These are phyloP conservation scores for Lentithecium fluviatile DNA, from an alignment of 495 filamentous ascomycete species.

Conservation along the genomic window DNA sequence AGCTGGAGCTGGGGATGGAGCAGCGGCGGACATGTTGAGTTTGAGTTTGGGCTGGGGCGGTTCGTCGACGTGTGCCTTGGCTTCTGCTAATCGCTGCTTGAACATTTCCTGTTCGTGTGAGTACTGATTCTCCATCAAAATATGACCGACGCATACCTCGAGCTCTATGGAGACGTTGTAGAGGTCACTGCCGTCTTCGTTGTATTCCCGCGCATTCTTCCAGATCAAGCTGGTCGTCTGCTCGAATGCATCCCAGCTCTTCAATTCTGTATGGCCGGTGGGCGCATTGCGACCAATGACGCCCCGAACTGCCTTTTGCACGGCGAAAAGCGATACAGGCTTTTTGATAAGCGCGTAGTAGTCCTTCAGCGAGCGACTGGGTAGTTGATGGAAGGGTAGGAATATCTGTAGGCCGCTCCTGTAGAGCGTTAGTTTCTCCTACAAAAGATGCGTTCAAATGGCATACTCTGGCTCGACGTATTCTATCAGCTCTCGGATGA, in stretches of 20 bases:
- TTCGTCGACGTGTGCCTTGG: slow-evolving; percentile 59
- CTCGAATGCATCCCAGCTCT: slow-evolving; percentile 77
- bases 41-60: slow-evolving; percentile 73
- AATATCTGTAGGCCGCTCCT: slow-evolving; percentile 57
- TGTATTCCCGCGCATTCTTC: slow-evolving; percentile 83
- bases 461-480: slow-evolving; percentile 57
- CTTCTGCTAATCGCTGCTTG: slow-evolving; percentile 61
- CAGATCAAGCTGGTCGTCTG: slow-evolving; percentile 74
- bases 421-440: slow-evolving; percentile 14
- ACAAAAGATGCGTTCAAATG: background rate
- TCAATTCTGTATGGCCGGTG: slow-evolving; percentile 68
- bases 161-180: slow-evolving; percentile 68
- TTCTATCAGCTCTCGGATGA: slow-evolving; percentile 65
- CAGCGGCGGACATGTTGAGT: slow-evolving; percentile 57
- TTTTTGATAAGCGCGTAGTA: slow-evolving; percentile 76
- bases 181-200: slow-evolving; percentile 83
- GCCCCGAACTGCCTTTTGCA: slow-evolving; percentile 71
- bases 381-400: slow-evolving; percentile 64
- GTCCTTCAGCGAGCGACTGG: slow-evolving; percentile 61
- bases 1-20: background rate
- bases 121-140: slow-evolving; percentile 1
- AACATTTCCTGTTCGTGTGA: slow-evolving; percentile 59
- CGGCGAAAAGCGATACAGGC: slow-evolving; percentile 66
- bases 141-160: slow-evolving; percentile 54
- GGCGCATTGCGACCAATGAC: slow-evolving; percentile 61